Evolutionary conservation across 306 rosid species (phyloP).

Genomic region (Castanea mollissima): DNA sequence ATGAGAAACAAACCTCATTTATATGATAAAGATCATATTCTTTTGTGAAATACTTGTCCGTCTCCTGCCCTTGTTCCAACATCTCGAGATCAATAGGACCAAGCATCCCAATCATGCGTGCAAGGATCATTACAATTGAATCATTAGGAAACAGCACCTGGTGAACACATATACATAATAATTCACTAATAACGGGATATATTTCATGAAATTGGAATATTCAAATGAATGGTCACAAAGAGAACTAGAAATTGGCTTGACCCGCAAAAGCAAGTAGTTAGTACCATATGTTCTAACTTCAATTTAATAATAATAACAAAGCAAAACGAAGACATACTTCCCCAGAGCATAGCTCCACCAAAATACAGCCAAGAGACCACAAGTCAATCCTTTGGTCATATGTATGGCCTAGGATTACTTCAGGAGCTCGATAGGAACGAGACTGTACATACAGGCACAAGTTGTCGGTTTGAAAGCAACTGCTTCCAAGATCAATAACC

Average conservation of each 20-base stretch:
- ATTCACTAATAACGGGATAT: background rate
- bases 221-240: background rate
- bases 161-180: slow-evolving; percentile 5
- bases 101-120: slow-evolving; percentile 79
- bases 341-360: slow-evolving; percentile 95
- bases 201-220: background rate
- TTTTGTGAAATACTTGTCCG: slow-evolving; percentile 89
- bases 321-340: slow-evolving; percentile 59
- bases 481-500: slow-evolving; percentile 97
- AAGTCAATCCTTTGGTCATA: slow-evolving; percentile 89
- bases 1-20: slow-evolving; percentile 69
- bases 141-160: slow-evolving; percentile 96
- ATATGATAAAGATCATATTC: slow-evolving; percentile 75
- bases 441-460: slow-evolving; percentile 93
- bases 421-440: slow-evolving; percentile 97
- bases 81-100: slow-evolving; percentile 87
- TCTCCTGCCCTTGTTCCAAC: slow-evolving; percentile 77
- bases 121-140: slow-evolving; percentile 69
- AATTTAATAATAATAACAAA: background rate
- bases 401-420: slow-evolving; percentile 93
- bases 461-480: slow-evolving; percentile 86
- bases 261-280: background rate
- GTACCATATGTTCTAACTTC: background rate
- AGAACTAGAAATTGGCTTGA: background rate
- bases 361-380: slow-evolving; percentile 97